Percentiles rank a stretch among this genome's conserved stretches.
phyloP scores from a whole-genome alignment of 768 basidiomycete species.

The Suillus variegatus region DNA sequence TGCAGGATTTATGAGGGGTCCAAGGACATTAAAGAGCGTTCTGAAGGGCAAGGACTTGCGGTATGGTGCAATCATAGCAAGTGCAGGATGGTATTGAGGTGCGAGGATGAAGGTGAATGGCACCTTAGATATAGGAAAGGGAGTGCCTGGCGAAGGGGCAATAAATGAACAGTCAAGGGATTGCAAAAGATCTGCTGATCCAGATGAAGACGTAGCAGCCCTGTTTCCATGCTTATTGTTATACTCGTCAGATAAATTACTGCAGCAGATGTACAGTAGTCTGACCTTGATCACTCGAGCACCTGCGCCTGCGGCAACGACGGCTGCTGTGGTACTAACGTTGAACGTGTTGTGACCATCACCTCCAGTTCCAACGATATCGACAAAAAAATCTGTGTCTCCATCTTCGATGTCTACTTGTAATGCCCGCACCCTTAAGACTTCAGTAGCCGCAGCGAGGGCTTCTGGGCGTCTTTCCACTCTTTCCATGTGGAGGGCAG shows the following conservation, averaged over 20 bases:
- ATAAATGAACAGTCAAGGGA: constrained; percentile 78
- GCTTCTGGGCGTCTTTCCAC: constrained; percentile 76
- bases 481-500: constrained; percentile 78
- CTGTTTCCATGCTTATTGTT: constrained; percentile 78
- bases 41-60: constrained; percentile 89
- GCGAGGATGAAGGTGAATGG: constrained; percentile 96
- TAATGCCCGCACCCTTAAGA: too few species aligned
- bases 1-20: constrained; percentile 93
- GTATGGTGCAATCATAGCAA: constrained; percentile 80
- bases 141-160: constrained; percentile 49
- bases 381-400: too few species aligned
- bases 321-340: constrained; percentile 91
- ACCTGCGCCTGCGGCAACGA: constrained; percentile 94
- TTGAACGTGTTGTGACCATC: constrained; percentile 95
- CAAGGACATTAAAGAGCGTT: constrained; percentile 95
- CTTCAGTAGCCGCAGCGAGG: constrained; percentile 65
- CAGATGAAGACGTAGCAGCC: constrained; percentile 92
- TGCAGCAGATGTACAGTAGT: neutral
- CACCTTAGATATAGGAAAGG: constrained; percentile 52
- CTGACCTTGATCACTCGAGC: constrained; percentile 90
- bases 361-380: too few species aligned
- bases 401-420: too few species aligned
- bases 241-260: neutral
- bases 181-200: constrained; percentile 90
- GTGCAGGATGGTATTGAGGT: constrained; percentile 87